Conservation (phyloP, 441 rosid species). For the Populus hybrid region DNA sequence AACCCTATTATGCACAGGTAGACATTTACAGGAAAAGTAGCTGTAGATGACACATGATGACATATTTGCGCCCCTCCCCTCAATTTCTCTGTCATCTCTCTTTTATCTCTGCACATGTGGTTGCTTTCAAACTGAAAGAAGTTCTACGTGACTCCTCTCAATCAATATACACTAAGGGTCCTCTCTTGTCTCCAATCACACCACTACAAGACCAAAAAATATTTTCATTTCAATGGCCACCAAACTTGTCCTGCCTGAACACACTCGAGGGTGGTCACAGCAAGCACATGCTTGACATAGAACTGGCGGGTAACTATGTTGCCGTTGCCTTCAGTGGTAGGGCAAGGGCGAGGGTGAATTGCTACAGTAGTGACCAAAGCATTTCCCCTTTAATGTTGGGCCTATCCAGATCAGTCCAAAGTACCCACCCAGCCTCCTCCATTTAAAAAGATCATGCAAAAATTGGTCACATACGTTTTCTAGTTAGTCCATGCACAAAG, state of each 20-base stretch:
- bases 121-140: background rate
- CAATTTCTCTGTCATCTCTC: background rate
- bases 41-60: background rate
- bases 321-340: background rate
- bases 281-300: background rate
- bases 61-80: background rate
- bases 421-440: background rate
- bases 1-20: background rate
- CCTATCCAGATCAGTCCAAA: background rate
- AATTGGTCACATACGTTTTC: too few relatives aligned
- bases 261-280: background rate
- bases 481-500: too few relatives aligned
- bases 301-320: background rate
- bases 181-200: background rate
- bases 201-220: background rate
- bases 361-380: background rate
- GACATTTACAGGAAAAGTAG: background rate
- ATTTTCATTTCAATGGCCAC: background rate
- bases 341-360: background rate
- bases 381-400: background rate
- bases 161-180: background rate
- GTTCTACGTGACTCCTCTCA: background rate
- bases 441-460: background rate
- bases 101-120: background rate
- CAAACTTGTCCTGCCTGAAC: too few relatives aligned